phyloP scores from a whole-genome alignment of 495 filamentous ascomycete species.

The Daldinia decipiens region DNA sequence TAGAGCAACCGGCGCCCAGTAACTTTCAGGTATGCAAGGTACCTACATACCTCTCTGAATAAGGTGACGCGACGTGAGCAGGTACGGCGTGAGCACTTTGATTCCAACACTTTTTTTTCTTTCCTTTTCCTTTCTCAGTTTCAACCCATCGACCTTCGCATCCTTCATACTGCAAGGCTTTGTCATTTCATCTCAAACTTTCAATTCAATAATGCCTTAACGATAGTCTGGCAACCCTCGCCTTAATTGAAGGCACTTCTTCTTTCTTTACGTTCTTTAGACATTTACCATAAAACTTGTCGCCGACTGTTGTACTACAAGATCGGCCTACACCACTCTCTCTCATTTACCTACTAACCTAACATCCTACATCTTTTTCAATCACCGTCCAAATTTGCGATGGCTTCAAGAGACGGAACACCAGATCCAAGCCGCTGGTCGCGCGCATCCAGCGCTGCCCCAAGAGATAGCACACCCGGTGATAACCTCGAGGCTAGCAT shows the following conservation, averaged over 20 bases:
- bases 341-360: conserved; percentile 19
- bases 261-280: conserved; percentile 14
- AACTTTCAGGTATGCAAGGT: conserved; percentile 4
- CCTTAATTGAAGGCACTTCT: conserved; percentile 24
- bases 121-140: conserved; percentile 12
- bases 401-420: conserved; percentile 46
- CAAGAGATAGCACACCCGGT: conserved; percentile 41
- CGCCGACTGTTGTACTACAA: conserved; percentile 5
- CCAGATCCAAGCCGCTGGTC: conserved; percentile 42
- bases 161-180: conserved; percentile 7
- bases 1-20: conserved; percentile 10
- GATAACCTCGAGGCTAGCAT: conserved; percentile 45
- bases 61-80: conserved; percentile 33
- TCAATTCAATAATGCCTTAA: conserved; percentile 28
- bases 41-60: conserved; percentile 8
- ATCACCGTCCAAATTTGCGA: conserved; percentile 20
- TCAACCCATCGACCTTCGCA: conserved; percentile 12
- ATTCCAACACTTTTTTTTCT: conserved; percentile 24
- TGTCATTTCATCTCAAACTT: conserved; percentile 10
- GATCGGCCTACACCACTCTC: conserved; percentile 4
- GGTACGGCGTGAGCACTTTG: conserved; percentile 26
- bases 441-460: conserved; percentile 38
- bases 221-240: conserved; percentile 11
- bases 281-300: conserved; percentile 7
- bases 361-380: conserved; percentile 1